These are phyloP conservation scores for Sugiyamaella smithiae DNA, from an alignment of 805 yeast genomes.

Conservation along the genomic window DNA sequence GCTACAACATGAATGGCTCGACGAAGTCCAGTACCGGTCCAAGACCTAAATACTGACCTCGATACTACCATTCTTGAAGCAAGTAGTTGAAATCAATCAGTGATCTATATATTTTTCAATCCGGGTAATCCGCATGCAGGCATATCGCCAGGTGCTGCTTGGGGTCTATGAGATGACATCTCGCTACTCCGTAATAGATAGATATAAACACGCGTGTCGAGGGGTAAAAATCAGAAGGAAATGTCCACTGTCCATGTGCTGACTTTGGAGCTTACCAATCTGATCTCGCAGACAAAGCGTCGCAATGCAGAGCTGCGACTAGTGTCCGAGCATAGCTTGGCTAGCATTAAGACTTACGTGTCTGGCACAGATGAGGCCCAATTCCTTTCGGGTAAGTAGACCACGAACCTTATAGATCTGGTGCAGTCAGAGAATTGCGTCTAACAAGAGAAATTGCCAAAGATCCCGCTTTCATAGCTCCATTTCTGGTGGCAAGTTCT, in stretches of 20 bases:
- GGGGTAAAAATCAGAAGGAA: too few relatives aligned
- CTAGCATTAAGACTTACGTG: conserved; percentile 40
- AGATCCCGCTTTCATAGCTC: conserved; percentile 56
- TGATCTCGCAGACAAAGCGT: conserved; percentile 69
- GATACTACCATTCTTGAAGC: background rate
- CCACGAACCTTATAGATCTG: background rate
- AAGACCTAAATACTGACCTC: background rate
- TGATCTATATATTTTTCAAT: background rate
- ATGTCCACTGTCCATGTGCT: conserved; percentile 52
- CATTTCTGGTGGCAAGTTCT: conserved; percentile 69
- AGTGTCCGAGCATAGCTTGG: conserved; percentile 51
- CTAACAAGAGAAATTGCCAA: conserved; percentile 36
- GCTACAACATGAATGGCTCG: background rate
- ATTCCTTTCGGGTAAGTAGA: conserved; percentile 25
- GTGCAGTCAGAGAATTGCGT: background rate
- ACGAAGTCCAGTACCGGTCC: background rate
- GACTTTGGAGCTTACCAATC: conserved; percentile 53
- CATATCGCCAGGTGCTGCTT: background rate
- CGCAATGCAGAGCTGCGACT: conserved; percentile 65
- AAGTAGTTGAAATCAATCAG: too few relatives aligned
- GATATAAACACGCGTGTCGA: too few relatives aligned
- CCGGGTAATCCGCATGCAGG: background rate
- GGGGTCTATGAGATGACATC: too few relatives aligned
- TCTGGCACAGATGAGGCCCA: conserved; percentile 26
- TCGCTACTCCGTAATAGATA: too few relatives aligned